A percentile compares a stretch with the other conserved stretches of the same genome.
phyloP scores from a whole-genome alignment of 2,329 filamentous ascomycete species.

The Botryotinia calthae region DNA sequence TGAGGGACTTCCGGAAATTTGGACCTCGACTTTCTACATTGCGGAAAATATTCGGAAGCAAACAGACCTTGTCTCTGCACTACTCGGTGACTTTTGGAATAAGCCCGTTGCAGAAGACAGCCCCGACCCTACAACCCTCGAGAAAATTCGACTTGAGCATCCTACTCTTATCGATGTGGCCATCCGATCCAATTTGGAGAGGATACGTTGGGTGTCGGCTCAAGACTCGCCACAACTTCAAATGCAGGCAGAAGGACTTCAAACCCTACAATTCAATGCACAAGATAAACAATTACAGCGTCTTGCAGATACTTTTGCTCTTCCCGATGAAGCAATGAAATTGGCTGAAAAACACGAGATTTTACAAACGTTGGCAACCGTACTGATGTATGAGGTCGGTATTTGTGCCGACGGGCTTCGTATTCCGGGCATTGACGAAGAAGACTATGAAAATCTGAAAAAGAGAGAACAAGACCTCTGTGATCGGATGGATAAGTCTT shows the following conservation, averaged over 20 bases:
- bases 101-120: constrained; percentile 32
- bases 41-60: constrained; percentile 62
- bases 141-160: constrained; percentile 51
- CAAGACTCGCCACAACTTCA: constrained; percentile 49
- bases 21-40: constrained; percentile 71
- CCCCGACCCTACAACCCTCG: constrained; percentile 35
- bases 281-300: constrained; percentile 48
- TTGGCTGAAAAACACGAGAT: constrained; percentile 63
- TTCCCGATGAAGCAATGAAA: constrained; percentile 55
- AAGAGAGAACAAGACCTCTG: constrained; percentile 23
- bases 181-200: constrained; percentile 58
- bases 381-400: constrained; percentile 36
- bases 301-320: constrained; percentile 48
- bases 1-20: constrained; percentile 71
- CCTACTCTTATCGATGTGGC: constrained; percentile 55
- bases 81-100: constrained; percentile 39
- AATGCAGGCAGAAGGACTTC: constrained; percentile 49
- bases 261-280: constrained; percentile 42
- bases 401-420: constrained; percentile 15
- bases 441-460: constrained; percentile 20
- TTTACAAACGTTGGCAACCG: constrained; percentile 59
- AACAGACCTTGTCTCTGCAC: constrained; percentile 49
- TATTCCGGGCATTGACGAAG: constrained; percentile 15
- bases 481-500: constrained; percentile 44
- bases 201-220: constrained; percentile 55